Evolutionary conservation across 192 early-diverging fungal genomes (phyloP), one percentile per base, ranked within the genome.

Genomic region (Spizellomyces punctatus): DNA sequence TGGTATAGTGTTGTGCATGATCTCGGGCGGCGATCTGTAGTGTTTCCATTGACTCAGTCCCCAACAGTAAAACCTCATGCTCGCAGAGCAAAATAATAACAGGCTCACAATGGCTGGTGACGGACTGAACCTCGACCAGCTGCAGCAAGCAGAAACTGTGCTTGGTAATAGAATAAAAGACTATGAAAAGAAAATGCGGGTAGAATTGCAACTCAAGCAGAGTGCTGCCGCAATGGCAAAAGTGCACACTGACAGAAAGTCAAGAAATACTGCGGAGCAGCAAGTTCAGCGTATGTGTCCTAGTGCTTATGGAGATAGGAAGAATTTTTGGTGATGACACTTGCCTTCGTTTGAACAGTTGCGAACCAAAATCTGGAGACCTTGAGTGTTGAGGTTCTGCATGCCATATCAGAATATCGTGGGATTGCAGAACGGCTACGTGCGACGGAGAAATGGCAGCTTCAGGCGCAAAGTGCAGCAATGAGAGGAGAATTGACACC

Each of bases 181-280:
- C 43, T 52, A 27, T 56, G 71, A 72, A 46, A 17, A 44, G 14
- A 72, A 72, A 27, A 50, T 72, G 42, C 46, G 46, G 27, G 19
- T 72, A 8, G 71, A 72, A 54, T n/a, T 64, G 41, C 61, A 64
- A 45, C 54, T 72, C 49, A 62, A 58, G 46, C 46, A 19, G 22
- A 52, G 46, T 45, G 71, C 71, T 6, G 49, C 12, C 10, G 50
- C 61, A 10, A 72, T 72, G 19, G 44, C 71, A n/a, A 65, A 72
- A 42, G 63, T 52, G 19, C 71, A 72, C 16, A 64, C 71, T 8
- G 71, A 72, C 54, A 63, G 61, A 45, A 65, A 52, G 50, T 21
- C 71, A 6, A 17, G 63, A 0, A 17, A 56, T 16, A 54, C 54
- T 6, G 71, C 71, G 6, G 71, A 72, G 9, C 12, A 27, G 6